phyloP scores from a whole-genome alignment of 2,329 filamentous ascomycete genomes.

The Nannizziopsis arthrosporioides region DNA sequence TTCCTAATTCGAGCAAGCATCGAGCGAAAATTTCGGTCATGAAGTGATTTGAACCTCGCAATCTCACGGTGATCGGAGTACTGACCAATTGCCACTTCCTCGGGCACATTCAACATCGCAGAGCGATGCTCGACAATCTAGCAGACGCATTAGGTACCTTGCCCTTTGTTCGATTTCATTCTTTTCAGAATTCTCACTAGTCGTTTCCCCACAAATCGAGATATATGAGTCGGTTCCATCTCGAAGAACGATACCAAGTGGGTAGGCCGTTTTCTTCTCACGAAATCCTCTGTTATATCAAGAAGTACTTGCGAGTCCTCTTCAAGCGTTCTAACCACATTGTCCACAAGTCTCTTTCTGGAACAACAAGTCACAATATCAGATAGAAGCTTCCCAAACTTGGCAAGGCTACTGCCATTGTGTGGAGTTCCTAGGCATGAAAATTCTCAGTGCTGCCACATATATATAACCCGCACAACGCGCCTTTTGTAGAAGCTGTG shows the following conservation, averaged over 20 bases:
- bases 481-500: neutral
- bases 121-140: slow-evolving; percentile 9
- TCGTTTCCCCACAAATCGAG: neutral
- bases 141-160: neutral
- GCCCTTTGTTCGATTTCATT: no score
- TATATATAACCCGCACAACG: neutral
- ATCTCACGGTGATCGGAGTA: slow-evolving; percentile 9
- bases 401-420: slow-evolving; percentile 3
- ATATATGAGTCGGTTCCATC: neutral
- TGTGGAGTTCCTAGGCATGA: slow-evolving; percentile 24
- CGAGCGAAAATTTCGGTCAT: slow-evolving; percentile 8
- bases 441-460: neutral
- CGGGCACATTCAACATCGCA: slow-evolving; percentile 7
- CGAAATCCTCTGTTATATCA: slow-evolving; percentile 31
- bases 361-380: neutral
- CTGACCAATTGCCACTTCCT: slow-evolving; percentile 4
- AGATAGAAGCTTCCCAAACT: neutral
- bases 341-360: no score
- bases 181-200: neutral
- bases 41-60: slow-evolving; percentile 8
- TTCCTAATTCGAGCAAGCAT: neutral
- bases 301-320: slow-evolving; percentile 33
- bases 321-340: slow-evolving; percentile 30
- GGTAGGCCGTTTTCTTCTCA: neutral
- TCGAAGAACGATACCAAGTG: slow-evolving; percentile 13